These are phyloP conservation scores for Erysiphe pulchra DNA, from an alignment of 2,329 filamentous ascomycete species.

Conservation along the genomic window DNA sequence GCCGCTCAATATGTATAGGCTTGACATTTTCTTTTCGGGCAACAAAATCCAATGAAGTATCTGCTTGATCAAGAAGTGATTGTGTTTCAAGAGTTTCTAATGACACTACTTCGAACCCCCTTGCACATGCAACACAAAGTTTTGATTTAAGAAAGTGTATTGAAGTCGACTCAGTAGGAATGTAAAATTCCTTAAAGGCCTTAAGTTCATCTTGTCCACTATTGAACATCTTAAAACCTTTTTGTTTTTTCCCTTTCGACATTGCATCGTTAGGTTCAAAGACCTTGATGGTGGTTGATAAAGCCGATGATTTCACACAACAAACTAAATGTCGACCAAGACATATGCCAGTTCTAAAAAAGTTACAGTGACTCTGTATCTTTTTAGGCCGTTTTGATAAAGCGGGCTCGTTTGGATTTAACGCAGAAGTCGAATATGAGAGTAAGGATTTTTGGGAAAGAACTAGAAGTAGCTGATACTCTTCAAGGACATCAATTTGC, in stretches of 20 bases:
- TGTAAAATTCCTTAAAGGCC: constrained; percentile 97
- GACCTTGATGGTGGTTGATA: constrained; percentile 96
- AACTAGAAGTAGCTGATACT: constrained; percentile 77
- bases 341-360: constrained; percentile 94
- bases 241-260: constrained; percentile 84
- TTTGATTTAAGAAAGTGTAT: constrained; percentile 96
- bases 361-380: constrained; percentile 91
- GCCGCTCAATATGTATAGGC: constrained; percentile 88
- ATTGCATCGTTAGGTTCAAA: constrained; percentile 92
- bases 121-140: constrained; percentile 81
- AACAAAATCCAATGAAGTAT: constrained; percentile 94
- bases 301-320: constrained; percentile 78
- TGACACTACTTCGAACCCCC: constrained; percentile 91
- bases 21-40: constrained; percentile 78
- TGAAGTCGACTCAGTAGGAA: constrained; percentile 90
- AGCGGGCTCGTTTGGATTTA: constrained; percentile 62
- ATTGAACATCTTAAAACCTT: constrained; percentile 90
- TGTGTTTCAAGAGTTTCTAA: constrained; percentile 96
- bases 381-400: constrained; percentile 74
- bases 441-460: constrained; percentile 80
- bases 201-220: constrained; percentile 83
- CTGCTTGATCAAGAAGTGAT: constrained; percentile 84
- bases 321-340: constrained; percentile 84
- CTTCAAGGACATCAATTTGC: constrained; percentile 86
- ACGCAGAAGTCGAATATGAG: constrained; percentile 65